Conservation (phyloP, 2,329 filamentous ascomycete species). For the Epicoccum sorghinum region DNA sequence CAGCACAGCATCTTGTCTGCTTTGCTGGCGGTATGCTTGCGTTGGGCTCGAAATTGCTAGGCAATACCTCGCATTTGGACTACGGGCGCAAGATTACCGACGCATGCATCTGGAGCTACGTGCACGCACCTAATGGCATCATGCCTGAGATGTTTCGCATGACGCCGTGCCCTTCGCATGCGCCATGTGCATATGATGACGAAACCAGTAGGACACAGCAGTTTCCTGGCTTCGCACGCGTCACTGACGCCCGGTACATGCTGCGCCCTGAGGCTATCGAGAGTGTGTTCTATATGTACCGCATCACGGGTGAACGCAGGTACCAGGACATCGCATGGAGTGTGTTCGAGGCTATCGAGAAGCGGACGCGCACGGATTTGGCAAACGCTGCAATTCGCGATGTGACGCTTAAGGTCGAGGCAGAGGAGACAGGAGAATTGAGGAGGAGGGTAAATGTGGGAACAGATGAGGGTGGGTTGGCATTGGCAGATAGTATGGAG, state of each 20-base stretch:
- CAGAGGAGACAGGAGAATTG: constrained; percentile 2
- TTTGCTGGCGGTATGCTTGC: constrained; percentile 72
- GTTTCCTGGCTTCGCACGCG: constrained; percentile 59
- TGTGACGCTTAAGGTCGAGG: constrained; percentile 29
- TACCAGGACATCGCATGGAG: constrained; percentile 73
- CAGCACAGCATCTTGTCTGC: constrained; percentile 63
- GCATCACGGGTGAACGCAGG: constrained; percentile 68
- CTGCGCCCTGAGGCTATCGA: constrained; percentile 76
- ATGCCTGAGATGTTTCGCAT: constrained; percentile 65
- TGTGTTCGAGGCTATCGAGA: constrained; percentile 71
- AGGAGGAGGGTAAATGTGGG: constrained; percentile 2
- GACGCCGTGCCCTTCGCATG: constrained; percentile 51
- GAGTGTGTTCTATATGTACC: constrained; percentile 76
- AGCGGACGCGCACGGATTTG: constrained; percentile 64
- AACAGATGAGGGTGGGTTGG: constrained; percentile 40
- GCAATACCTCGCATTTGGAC: constrained; percentile 57
- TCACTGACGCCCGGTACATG: constrained; percentile 64
- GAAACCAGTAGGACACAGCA: constrained; percentile 5
- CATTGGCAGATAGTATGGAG: constrained; percentile 66
- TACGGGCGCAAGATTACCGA: constrained; percentile 62
- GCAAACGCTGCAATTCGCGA: constrained; percentile 69
- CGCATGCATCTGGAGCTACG: constrained; percentile 67
- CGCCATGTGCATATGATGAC: constrained; percentile 46
- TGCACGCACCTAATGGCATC: constrained; percentile 59
- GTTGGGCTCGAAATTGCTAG: constrained; percentile 66